These are phyloP conservation scores for Leishmania braziliensis DNA, from an alignment of 208 protist genomes.

Conservation along the genomic window DNA sequence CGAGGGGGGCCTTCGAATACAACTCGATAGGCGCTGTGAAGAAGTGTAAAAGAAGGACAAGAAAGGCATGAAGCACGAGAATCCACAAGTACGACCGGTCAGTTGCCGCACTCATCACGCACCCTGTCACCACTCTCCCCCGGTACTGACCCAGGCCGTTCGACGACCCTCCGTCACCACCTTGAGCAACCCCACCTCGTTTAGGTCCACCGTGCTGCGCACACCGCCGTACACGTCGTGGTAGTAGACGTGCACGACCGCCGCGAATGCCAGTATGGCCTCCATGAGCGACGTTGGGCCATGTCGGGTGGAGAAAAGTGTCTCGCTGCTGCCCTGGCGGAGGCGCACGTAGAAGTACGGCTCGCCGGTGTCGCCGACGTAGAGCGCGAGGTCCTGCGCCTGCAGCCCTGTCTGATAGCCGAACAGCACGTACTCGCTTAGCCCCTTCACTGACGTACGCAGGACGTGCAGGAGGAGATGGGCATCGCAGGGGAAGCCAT, in stretches of 20 bases:
- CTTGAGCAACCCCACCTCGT: constrained; percentile 25
- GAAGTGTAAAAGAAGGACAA: not conserved
- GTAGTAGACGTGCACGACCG: constrained; percentile 59
- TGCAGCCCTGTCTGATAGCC: constrained; percentile 48
- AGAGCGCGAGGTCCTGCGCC: constrained; percentile 57
- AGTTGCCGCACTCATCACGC: not conserved
- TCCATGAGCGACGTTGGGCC: constrained; percentile 74
- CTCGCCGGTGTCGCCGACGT: constrained; percentile 74
- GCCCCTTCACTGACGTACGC: constrained; percentile 54
- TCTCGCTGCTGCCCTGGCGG: constrained; percentile 33
- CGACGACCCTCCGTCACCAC: constrained; percentile 26
- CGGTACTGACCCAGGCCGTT: not conserved
- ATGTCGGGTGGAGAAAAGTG: constrained; percentile 48
- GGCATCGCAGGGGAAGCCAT: constrained; percentile 66
- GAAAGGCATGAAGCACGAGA: not conserved
- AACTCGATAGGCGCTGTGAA: not conserved
- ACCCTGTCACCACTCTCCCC: not conserved
- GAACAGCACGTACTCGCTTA: constrained; percentile 65
- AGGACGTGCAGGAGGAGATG: constrained; percentile 84
- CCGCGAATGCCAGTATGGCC: constrained; percentile 66
- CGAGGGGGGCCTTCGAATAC: not conserved
- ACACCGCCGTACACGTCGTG: constrained; percentile 60
- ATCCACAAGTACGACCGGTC: not conserved
- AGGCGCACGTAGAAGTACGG: constrained; percentile 88
- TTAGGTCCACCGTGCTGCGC: constrained; percentile 65